Evolutionary conservation across 805 yeast genomes (phyloP).

Genomic region (Zygosaccharomyces rouxii): DNA sequence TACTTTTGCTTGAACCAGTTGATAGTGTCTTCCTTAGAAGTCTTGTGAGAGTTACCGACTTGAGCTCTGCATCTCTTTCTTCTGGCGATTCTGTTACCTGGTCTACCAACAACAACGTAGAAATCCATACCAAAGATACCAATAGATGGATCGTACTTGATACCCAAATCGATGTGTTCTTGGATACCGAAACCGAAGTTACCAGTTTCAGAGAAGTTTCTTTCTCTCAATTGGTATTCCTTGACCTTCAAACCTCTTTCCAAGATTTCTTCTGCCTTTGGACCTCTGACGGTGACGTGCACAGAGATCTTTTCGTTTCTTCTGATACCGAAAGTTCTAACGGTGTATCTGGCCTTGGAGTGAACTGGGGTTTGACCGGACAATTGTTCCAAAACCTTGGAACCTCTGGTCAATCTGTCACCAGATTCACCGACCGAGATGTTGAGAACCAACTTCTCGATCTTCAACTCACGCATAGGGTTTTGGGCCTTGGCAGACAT

Average conservation of each 20-base stretch:
- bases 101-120: constrained; percentile 99
- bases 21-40: constrained; percentile 90
- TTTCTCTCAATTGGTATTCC: constrained; percentile 93
- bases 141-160: constrained; percentile 98
- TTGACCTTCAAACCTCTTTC: constrained; percentile 99
- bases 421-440: constrained; percentile 99
- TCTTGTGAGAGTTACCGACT: constrained; percentile 90
- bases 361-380: constrained; percentile 99
- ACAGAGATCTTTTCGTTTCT: constrained; percentile 99
- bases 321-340: constrained; percentile 99
- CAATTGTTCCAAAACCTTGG: constrained; percentile 98
- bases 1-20: constrained; percentile 99
- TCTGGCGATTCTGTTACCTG: constrained; percentile 98
- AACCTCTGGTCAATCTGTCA: constrained; percentile 99
- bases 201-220: constrained; percentile 98
- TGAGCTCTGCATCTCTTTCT: constrained; percentile 90
- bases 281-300: constrained; percentile 99
- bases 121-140: constrained; percentile 99
- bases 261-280: constrained; percentile 98
- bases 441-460: constrained; percentile 99
- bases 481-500: constrained; percentile 67
- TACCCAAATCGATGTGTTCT: constrained; percentile 99
- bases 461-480: constrained; percentile 98
- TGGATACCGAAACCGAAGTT: constrained; percentile 99
- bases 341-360: constrained; percentile 99